phyloP scores from a whole-genome alignment of 257 asterid genomes.

The Haberlea rhodopensis region DNA sequence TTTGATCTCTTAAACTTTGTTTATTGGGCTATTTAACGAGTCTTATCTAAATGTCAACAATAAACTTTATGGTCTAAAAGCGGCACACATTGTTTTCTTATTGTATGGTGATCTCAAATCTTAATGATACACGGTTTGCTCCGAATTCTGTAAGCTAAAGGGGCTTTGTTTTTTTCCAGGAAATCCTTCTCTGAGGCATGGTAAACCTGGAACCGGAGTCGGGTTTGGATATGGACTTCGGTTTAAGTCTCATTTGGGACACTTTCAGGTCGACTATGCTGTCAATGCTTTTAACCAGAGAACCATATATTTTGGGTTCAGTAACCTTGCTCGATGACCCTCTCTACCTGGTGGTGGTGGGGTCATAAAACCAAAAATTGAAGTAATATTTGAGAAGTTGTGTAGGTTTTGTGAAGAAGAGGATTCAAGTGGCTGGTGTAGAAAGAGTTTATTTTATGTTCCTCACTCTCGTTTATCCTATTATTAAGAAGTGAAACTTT shows the following conservation, averaged over 20 bases:
- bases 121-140: too few relatives aligned
- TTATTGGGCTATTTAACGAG: neutral
- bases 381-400: slow-evolving; percentile 11
- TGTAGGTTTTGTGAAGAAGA: slow-evolving; percentile 21
- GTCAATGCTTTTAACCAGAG: slow-evolving; percentile 72
- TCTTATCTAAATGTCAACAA: neutral
- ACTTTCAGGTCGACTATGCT: slow-evolving; percentile 77
- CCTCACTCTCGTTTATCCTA: slow-evolving; percentile 1
- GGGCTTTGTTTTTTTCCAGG: slow-evolving; percentile 40
- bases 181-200: slow-evolving; percentile 83
- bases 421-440: slow-evolving; percentile 15
- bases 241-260: slow-evolving; percentile 74
- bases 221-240: slow-evolving; percentile 88
- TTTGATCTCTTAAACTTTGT: slow-evolving; percentile 1
- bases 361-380: neutral
- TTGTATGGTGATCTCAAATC: neutral
- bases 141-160: neutral
- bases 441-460: neutral
- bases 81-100: neutral
- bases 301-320: slow-evolving; percentile 76
- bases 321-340: slow-evolving; percentile 47
- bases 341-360: neutral
- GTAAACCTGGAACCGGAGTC: slow-evolving; percentile 82
- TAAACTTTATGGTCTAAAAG: neutral
- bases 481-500: slow-evolving; percentile 1